A percentile compares a stretch with the other conserved stretches of the same genome.
phyloP scores from a whole-genome alignment of 352 stramenopile genomes.

The Saprolegnia diclina region DNA sequence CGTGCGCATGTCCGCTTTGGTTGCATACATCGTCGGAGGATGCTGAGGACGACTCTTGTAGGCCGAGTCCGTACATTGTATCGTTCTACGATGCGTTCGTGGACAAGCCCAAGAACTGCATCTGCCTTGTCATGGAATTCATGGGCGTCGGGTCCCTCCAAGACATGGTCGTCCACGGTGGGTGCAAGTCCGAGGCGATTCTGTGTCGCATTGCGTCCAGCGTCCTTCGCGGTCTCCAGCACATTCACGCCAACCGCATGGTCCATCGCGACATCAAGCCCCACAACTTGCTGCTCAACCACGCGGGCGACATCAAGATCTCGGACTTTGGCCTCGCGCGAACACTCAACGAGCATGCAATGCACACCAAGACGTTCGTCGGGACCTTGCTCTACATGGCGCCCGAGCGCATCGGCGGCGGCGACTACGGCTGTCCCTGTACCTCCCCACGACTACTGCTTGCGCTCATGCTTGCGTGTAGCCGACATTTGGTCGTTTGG shows the following conservation, averaged over 20 bases:
- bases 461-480: conserved; percentile 25
- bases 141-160: conserved; percentile 89
- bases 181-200: conserved; percentile 79
- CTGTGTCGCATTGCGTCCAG: conserved; percentile 61
- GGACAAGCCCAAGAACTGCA: conserved; percentile 80
- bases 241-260: conserved; percentile 85
- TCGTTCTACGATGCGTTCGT: conserved; percentile 91
- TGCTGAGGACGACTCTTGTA: conserved; percentile 31
- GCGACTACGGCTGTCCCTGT: conserved; percentile 87
- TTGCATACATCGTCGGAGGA: background rate
- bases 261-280: conserved; percentile 91
- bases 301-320: conserved; percentile 81
- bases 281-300: conserved; percentile 86
- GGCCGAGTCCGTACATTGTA: conserved; percentile 84
- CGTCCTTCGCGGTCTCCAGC: conserved; percentile 70
- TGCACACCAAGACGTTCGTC: conserved; percentile 88
- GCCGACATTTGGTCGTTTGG: conserved; percentile 84
- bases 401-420: conserved; percentile 88
- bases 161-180: conserved; percentile 79
- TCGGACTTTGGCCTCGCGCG: conserved; percentile 82
- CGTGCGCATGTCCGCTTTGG: background rate
- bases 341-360: conserved; percentile 68
- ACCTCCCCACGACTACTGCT: background rate
- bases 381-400: conserved; percentile 93
- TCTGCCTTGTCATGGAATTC: conserved; percentile 91